phyloP scores from a whole-genome alignment of 352 stramenopile species.

The Phytophthora constricta region DNA sequence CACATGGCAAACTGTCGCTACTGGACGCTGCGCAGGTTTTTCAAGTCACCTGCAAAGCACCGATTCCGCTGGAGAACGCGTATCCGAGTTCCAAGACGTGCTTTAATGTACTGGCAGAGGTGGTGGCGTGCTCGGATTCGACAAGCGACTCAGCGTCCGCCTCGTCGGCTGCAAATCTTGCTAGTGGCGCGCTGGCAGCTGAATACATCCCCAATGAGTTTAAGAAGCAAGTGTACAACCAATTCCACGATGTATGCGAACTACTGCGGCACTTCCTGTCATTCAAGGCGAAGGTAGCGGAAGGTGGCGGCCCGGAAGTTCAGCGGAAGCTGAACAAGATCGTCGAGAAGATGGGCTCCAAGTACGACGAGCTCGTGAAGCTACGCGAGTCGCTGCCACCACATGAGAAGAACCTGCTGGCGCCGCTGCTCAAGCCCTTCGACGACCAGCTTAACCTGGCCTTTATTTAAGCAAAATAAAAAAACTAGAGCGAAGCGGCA shows the following conservation, averaged over 20 bases:
- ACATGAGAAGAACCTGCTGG: constrained; percentile 85
- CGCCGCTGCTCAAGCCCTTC: constrained; percentile 84
- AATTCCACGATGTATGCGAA: constrained; percentile 88
- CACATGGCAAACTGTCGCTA: constrained; percentile 29
- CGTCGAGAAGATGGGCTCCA: constrained; percentile 87
- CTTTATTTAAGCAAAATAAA: constrained; percentile 70
- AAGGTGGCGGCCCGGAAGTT: constrained; percentile 57
- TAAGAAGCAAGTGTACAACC: constrained; percentile 88
- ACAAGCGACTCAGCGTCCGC: constrained; percentile 60
- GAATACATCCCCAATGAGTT: constrained; percentile 87
- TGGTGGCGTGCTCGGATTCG: constrained; percentile 69
- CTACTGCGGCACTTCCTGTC: constrained; percentile 84
- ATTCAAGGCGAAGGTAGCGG: constrained; percentile 77
- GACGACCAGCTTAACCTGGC: constrained; percentile 89
- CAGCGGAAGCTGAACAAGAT: constrained; percentile 85
- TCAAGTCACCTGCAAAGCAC: constrained; percentile 43
- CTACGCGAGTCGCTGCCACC: constrained; percentile 81
- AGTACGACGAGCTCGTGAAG: constrained; percentile 88
- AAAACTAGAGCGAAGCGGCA: background rate
- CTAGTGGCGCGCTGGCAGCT: constrained; percentile 60
- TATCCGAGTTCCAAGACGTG: constrained; percentile 62
- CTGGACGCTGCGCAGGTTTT: constrained; percentile 54
- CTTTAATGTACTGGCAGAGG: constrained; percentile 65
- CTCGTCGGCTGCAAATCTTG: constrained; percentile 56
- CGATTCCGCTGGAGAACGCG: constrained; percentile 59